These are phyloP conservation scores for Wickerhamomyces sp. DNA, from an alignment of 1,139 yeast genomes.

Conservation along the genomic window DNA sequence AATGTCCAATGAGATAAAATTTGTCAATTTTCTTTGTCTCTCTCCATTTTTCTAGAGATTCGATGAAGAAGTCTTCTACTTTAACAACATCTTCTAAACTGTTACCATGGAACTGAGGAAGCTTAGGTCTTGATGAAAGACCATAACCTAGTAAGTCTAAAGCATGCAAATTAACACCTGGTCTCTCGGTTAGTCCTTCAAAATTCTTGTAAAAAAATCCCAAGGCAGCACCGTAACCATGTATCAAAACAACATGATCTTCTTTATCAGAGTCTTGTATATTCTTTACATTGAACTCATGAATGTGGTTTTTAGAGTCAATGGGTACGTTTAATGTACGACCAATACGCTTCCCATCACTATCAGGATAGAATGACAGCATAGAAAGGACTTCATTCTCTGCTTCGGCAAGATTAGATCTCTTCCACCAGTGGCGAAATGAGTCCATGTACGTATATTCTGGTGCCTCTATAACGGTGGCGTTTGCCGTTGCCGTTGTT, in stretches of 20 bases:
- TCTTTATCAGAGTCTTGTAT: slow-evolving; percentile 10
- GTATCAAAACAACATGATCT: slow-evolving; percentile 58
- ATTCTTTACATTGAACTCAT: slow-evolving; percentile 43
- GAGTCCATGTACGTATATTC: slow-evolving; percentile 36
- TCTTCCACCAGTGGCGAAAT: slow-evolving; percentile 38
- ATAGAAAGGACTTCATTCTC: slow-evolving; percentile 42
- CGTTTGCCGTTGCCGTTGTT: not conserved
- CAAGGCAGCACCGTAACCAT: slow-evolving; percentile 91
- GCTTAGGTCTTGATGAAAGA: slow-evolving; percentile 36
- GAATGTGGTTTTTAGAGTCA: slow-evolving; percentile 43
- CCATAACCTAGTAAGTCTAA: slow-evolving; percentile 89
- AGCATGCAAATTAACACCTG: slow-evolving; percentile 55
- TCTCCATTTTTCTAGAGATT: slow-evolving; percentile 84
- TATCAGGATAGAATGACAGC: slow-evolving; percentile 55
- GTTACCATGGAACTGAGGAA: slow-evolving; percentile 38
- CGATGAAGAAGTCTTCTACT: slow-evolving; percentile 70
- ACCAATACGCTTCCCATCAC: slow-evolving; percentile 47
- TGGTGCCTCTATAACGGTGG: slow-evolving; percentile 4
- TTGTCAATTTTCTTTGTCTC: slow-evolving; percentile 45
- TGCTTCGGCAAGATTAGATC: slow-evolving; percentile 32
- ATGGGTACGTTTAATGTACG: slow-evolving; percentile 45
- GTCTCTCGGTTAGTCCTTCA: slow-evolving; percentile 43
- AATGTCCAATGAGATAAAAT: slow-evolving; percentile 83
- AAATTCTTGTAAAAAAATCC: slow-evolving; percentile 84
- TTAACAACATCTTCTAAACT: slow-evolving; percentile 27